Conservation (phyloP, 441 rosid genomes). For the Eruca vesicaria region DNA sequence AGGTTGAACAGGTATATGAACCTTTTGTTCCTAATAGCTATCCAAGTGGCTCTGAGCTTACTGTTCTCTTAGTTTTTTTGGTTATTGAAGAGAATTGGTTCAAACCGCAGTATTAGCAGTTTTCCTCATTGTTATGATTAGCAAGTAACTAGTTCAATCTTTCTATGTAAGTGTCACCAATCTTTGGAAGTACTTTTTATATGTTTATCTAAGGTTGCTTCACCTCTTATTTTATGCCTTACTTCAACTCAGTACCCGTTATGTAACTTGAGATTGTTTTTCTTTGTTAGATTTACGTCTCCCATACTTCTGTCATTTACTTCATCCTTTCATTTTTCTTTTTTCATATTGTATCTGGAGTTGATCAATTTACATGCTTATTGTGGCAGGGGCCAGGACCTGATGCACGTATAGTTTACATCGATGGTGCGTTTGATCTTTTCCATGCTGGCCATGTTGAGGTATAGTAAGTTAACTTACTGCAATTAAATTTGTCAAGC, state of each 20-base stretch:
- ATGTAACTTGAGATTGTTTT: not conserved
- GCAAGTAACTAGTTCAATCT: not conserved
- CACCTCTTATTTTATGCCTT: not conserved
- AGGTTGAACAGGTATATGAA: not conserved
- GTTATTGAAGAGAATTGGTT: not conserved
- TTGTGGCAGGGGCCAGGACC: slow-evolving; percentile 79
- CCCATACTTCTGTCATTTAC: not conserved
- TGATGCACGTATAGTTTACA: slow-evolving; percentile 77
- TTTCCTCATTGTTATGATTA: not conserved
- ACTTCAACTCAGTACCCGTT: not conserved
- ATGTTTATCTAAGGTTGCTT: not conserved
- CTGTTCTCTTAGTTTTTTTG: not conserved
- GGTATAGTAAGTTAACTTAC: slow-evolving; percentile 46
- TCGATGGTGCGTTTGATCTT: slow-evolving; percentile 91
- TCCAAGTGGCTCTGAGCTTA: slow-evolving; percentile 5
- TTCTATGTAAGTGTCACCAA: not conserved
- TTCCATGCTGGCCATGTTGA: slow-evolving; percentile 99
- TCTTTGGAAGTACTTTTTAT: not conserved
- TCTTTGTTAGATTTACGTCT: not conserved
- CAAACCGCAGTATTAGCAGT: not conserved
- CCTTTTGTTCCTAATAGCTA: not conserved
- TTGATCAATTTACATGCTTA: slow-evolving; percentile 1
- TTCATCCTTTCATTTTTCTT: not conserved
- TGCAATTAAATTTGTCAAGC: not conserved
- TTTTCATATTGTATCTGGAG: slow-evolving; percentile 3